Percentiles rank a stretch among this genome's conserved stretches.
Evolutionary conservation across 371 early-diverging fungal species (phyloP).

Genomic region (Mortierella sp.): DNA sequence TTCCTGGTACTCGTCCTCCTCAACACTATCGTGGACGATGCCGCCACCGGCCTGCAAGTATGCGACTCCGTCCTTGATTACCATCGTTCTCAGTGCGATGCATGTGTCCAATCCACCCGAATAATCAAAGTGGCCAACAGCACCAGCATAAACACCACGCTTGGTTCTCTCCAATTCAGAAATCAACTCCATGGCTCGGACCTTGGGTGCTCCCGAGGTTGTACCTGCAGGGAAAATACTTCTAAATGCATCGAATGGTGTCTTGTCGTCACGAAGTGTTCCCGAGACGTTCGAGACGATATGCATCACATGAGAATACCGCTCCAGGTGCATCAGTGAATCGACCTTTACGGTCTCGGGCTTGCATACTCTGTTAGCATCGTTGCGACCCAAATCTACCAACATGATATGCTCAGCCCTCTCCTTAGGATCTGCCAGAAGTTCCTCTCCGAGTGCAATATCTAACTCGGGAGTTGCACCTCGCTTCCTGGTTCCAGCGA

Average conservation of each 20-base stretch:
- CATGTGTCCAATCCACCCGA: constrained; percentile 94
- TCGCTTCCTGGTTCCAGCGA: constrained; percentile 96
- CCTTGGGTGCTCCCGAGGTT: constrained; percentile 97
- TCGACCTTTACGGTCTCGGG: constrained; percentile 94
- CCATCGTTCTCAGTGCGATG: constrained; percentile 97
- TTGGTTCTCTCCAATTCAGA: constrained; percentile 90
- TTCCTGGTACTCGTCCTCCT: constrained; percentile 93
- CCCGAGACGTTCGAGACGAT: constrained; percentile 96
- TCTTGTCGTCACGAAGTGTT: constrained; percentile 86
- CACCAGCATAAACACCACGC: constrained; percentile 96
- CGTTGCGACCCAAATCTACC: constrained; percentile 98
- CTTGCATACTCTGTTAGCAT: constrained; percentile 94
- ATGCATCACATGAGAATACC: constrained; percentile 98
- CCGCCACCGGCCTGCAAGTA: constrained; percentile 97
- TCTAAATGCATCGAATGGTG: constrained; percentile 95
- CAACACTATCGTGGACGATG: constrained; percentile 95
- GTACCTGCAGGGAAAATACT: constrained; percentile 98
- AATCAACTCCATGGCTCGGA: constrained; percentile 95
- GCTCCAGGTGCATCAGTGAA: constrained; percentile 96
- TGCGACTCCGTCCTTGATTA: constrained; percentile 94
- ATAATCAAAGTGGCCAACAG: constrained; percentile 96
- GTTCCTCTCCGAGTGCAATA: constrained; percentile 83
- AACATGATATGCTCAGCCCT: constrained; percentile 97
- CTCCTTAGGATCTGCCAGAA: constrained; percentile 92
- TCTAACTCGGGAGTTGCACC: constrained; percentile 89